Conservation (phyloP, 2,329 filamentous ascomycete genomes). For the Clarireedia homoeocarpa region DNA sequence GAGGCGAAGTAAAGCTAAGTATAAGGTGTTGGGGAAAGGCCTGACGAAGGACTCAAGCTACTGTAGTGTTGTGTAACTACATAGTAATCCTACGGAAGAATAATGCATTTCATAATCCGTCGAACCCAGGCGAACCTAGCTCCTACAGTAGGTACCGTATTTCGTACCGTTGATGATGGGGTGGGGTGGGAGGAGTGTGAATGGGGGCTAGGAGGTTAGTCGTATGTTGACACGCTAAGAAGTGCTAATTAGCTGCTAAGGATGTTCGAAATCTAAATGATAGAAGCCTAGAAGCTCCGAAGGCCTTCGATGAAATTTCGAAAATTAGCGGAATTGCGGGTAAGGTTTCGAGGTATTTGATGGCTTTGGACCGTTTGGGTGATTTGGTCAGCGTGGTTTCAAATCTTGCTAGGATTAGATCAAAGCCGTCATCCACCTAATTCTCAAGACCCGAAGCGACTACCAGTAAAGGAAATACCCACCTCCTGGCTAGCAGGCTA, state of each 20-base stretch:
- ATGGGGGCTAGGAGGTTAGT: neutral
- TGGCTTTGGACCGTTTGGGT: neutral
- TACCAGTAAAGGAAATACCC: neutral
- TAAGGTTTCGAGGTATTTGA: neutral
- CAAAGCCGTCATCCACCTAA: neutral
- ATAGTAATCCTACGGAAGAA: neutral
- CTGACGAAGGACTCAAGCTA: neutral
- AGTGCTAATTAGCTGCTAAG: no score
- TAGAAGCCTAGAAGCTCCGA: neutral
- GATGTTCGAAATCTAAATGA: neutral
- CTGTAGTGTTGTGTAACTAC: neutral
- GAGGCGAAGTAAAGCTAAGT: neutral
- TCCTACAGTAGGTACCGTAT: neutral
- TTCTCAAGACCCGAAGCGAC: neutral
- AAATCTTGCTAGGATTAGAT: conserved; percentile 1
- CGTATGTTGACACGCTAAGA: neutral
- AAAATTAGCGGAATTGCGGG: conserved; percentile 2
- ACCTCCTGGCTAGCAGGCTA: no score
- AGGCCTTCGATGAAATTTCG: neutral
- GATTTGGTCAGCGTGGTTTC: conserved; percentile 1
- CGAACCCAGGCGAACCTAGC: neutral
- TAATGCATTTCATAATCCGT: neutral
- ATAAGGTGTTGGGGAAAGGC: neutral
- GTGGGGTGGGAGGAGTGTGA: neutral
- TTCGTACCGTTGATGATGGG: neutral